A percentile compares a stretch with the other conserved stretches of the same genome.
phyloP scores from a whole-genome alignment of 176 grass and related monocot genomes.

The Phyllostachys edulis region DNA sequence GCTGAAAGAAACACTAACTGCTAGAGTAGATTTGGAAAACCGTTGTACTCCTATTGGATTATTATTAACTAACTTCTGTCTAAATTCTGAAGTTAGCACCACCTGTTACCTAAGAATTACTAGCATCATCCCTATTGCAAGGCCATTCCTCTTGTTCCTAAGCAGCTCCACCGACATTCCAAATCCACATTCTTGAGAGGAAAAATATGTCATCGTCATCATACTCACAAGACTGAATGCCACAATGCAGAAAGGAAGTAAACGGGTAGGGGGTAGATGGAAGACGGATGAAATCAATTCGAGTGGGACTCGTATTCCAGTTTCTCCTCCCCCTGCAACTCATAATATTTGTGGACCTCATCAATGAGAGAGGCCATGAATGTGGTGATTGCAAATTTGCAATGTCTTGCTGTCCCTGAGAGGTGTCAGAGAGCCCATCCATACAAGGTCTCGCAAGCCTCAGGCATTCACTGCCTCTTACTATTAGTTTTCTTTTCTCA shows the following conservation, averaged over 20 bases:
- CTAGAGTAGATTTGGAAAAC: not conserved
- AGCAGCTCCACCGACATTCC: slow-evolving; percentile 30
- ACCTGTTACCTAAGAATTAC: not conserved
- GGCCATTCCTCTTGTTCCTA: too few species aligned
- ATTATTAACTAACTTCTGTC: not conserved
- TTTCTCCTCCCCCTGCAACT: not conserved
- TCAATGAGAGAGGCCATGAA: slow-evolving; percentile 7
- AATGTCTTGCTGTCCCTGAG: not conserved
- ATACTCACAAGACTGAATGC: not conserved
- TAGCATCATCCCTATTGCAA: not conserved
- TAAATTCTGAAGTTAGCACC: not conserved
- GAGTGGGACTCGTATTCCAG: not conserved
- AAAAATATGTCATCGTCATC: not conserved
- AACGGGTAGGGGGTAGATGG: not conserved
- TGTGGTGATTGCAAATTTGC: not conserved
- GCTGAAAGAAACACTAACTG: not conserved
- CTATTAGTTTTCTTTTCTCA: not conserved
- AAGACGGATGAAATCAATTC: not conserved
- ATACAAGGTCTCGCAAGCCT: not conserved
- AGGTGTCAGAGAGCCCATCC: slow-evolving; percentile 13
- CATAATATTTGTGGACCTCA: not conserved
- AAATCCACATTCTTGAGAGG: not conserved
- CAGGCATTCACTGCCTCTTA: not conserved
- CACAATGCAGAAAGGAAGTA: not conserved
- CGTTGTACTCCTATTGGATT: not conserved